Percentiles rank a stretch among this genome's conserved stretches.
Conservation (phyloP, 2,329 filamentous ascomycete genomes). For the Uncinocarpus reesii region DNA sequence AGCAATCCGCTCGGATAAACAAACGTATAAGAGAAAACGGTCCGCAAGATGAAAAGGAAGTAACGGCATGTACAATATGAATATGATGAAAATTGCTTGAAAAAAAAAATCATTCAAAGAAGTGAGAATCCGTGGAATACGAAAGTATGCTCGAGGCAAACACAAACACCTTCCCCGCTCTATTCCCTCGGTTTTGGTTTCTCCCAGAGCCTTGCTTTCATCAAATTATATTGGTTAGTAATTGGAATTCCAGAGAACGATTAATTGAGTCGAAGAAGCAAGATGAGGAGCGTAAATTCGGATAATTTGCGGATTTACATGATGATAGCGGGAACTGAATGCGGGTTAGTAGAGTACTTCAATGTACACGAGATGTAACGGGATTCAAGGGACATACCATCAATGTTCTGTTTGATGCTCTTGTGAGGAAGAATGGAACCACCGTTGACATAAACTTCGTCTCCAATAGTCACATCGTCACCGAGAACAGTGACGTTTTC, state of each 20-base stretch:
- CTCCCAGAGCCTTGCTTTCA: not conserved
- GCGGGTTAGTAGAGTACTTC: slow-evolving; percentile 9
- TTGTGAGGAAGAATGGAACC: slow-evolving; percentile 93
- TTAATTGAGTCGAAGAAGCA: not conserved
- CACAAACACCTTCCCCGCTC: slow-evolving; percentile 9
- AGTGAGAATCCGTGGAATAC: slow-evolving; percentile 6
- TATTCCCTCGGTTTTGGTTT: slow-evolving; percentile 11
- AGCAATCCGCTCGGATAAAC: no score
- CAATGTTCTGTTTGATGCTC: slow-evolving; percentile 97
- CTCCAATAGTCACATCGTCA: slow-evolving; percentile 93
- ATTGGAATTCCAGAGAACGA: slow-evolving; percentile 1
- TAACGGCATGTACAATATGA: not conserved
- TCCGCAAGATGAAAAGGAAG: not conserved
- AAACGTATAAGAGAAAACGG: not conserved
- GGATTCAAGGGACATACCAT: slow-evolving; percentile 45
- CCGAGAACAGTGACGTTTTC: slow-evolving; percentile 98
- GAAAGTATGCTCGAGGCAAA: slow-evolving; percentile 8
- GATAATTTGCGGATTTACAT: slow-evolving; percentile 31
- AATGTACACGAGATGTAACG: not conserved
- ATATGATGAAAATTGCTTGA: slow-evolving; percentile 6
- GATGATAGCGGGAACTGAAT: slow-evolving; percentile 40
- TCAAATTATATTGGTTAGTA: slow-evolving; percentile 17
- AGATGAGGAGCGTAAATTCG: not conserved
- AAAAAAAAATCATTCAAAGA: no score
- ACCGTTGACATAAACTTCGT: slow-evolving; percentile 98